Conservation (phyloP, 73 alveolate genomes). For the Paramecium bursaria region DNA sequence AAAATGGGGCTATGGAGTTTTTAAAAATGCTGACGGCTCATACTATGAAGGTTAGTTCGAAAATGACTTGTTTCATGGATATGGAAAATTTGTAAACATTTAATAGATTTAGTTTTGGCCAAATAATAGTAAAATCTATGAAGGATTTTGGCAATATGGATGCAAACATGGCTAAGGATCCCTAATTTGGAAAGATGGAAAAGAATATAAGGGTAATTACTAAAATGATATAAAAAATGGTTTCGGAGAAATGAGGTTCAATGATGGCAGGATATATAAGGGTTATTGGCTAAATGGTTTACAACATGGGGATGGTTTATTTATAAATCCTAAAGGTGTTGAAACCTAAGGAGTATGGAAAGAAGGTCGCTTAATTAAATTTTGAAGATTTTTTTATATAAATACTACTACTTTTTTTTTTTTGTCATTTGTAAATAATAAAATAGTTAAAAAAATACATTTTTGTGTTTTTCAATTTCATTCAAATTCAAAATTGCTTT, state of each 20-base stretch:
- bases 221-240: background rate
- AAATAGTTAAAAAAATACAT: too few species aligned
- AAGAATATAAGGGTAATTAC: background rate
- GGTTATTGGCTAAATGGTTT: constrained; percentile 2
- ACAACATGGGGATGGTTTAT: constrained; percentile 2
- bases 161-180: background rate
- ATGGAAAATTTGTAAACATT: background rate
- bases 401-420: too few species aligned
- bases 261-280: constrained; percentile 4
- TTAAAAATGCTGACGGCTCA: background rate
- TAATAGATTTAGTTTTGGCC: background rate
- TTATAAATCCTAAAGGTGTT: constrained; percentile 18
- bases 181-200: background rate
- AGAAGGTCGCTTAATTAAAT: background rate
- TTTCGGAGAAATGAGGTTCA: background rate
- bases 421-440: too few species aligned
- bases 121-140: background rate
- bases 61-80: background rate
- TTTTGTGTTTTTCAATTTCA: too few species aligned
- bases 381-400: too few species aligned
- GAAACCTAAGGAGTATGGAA: constrained; percentile 15
- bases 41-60: background rate
- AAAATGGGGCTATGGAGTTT: background rate
- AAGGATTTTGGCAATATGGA: constrained; percentile 35
- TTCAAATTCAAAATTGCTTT: background rate